Conservation (phyloP, 2,329 filamentous ascomycete genomes). For the Lasiodiplodia sp. region DNA sequence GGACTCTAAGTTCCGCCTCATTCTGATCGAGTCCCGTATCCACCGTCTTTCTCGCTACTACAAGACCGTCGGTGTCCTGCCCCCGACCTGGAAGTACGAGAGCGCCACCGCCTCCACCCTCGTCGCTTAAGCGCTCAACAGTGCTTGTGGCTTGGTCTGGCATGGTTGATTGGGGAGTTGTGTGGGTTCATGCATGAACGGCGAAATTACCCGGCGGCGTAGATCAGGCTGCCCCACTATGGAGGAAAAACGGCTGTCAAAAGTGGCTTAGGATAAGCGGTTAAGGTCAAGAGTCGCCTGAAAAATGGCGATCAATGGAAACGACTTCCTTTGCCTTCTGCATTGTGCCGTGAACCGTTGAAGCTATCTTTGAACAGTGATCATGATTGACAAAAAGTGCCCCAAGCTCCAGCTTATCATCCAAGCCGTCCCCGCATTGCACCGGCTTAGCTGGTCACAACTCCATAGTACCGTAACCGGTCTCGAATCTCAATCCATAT, state of each 20-base stretch:
- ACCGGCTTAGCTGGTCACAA: neutral
- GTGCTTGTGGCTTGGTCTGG: neutral
- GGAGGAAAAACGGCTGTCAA: constrained; percentile 28
- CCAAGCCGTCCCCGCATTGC: neutral
- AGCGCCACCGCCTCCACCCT: constrained; percentile 93
- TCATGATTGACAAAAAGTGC: neutral
- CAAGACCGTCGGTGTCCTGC: constrained; percentile 86
- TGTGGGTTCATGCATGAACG: constrained; percentile 24
- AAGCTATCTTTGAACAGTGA: neutral
- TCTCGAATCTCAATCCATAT: neutral
- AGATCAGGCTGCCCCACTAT: constrained; percentile 13
- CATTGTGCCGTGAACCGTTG: constrained; percentile 2
- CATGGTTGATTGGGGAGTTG: constrained; percentile 15
- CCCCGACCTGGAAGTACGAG: constrained; percentile 99
- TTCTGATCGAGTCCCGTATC: constrained; percentile 99
- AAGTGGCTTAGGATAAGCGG: constrained; percentile 27
- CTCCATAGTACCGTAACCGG: neutral
- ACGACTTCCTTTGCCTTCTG: constrained; percentile 23
- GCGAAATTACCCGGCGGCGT: constrained; percentile 16
- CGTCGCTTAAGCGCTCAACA: constrained; percentile 73
- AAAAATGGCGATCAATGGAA: constrained; percentile 25
- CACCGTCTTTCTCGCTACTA: constrained; percentile 99
- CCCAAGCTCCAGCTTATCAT: neutral
- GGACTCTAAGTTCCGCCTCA: constrained; percentile 99
- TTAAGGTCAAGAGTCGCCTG: constrained; percentile 17